Conservation (phyloP, 169 alveolate genomes). For the Hammondia hammondi region DNA sequence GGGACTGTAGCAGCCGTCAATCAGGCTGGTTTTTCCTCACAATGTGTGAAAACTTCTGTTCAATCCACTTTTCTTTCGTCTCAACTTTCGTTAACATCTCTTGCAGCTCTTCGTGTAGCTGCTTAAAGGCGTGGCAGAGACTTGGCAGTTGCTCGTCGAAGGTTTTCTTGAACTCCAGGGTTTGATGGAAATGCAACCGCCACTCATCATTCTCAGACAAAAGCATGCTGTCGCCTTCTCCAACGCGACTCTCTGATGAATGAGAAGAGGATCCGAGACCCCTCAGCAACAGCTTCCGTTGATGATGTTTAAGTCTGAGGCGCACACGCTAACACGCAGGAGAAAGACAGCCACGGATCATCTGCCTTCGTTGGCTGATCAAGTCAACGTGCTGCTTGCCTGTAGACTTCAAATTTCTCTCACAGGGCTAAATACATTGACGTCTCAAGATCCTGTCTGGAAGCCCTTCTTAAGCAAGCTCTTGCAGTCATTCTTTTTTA, state of each 20-base stretch:
- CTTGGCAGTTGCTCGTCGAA: background rate
- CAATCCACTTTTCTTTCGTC: slow-evolving; percentile 2
- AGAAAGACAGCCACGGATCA: background rate
- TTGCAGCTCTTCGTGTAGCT: background rate
- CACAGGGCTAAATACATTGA: no score
- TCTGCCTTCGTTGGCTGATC: no score
- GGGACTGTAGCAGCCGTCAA: background rate
- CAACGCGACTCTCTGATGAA: background rate
- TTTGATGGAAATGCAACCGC: slow-evolving; percentile 15
- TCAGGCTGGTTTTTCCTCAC: background rate
- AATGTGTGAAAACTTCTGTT: background rate
- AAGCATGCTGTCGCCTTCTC: background rate
- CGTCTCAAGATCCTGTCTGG: no score
- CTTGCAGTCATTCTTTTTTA: no score
- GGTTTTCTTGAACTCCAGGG: background rate
- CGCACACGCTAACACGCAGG: slow-evolving; percentile 19
- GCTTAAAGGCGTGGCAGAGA: background rate
- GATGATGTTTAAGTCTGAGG: background rate
- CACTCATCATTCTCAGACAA: background rate
- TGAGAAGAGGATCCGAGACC: background rate
- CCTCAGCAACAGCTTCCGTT: background rate
- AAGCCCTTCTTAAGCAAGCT: no score
- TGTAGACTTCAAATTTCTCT: no score
- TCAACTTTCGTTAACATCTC: slow-evolving; percentile 11
- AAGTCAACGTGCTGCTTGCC: no score